phyloP scores from a whole-genome alignment of 2,329 filamentous ascomycete genomes.

The Verticillium klebahnii region DNA sequence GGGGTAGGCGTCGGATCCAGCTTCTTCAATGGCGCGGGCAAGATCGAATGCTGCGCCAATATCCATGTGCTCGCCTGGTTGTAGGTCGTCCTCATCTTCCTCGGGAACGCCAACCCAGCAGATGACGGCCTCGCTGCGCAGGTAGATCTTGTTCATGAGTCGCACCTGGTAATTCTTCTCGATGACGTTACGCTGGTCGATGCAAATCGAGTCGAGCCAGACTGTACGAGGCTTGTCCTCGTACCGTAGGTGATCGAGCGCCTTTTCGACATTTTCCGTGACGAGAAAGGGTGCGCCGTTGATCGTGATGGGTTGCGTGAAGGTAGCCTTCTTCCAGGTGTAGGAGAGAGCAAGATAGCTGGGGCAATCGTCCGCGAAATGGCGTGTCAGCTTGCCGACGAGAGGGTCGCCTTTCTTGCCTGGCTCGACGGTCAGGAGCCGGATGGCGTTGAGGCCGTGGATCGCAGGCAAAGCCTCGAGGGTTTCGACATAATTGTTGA shows the following conservation, averaged over 20 bases:
- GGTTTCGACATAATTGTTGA: not conserved
- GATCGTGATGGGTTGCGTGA: not conserved
- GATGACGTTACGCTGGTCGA: conserved; percentile 18
- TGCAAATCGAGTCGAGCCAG: conserved; percentile 26
- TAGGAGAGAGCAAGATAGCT: not conserved
- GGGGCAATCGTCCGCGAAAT: not conserved
- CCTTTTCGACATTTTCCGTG: not conserved
- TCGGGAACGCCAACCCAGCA: conserved; percentile 20
- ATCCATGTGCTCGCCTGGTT: not conserved
- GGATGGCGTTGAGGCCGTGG: not conserved
- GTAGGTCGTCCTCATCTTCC: conserved; percentile 3
- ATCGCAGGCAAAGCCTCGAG: not conserved
- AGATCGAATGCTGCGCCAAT: not conserved
- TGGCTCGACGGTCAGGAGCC: not conserved
- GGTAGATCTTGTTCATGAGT: conserved; percentile 23
- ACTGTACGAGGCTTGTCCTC: conserved; percentile 6
- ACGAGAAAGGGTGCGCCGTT: not conserved
- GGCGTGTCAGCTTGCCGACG: not conserved
- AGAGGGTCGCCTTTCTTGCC: not conserved
- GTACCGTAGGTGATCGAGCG: not conserved
- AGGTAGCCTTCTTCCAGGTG: not conserved
- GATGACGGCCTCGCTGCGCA: conserved; percentile 12
- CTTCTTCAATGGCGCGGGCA: not conserved
- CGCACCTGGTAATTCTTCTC: conserved; percentile 22
- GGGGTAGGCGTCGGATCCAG: not conserved